Conservation (phyloP, 441 rosid species). For the Aleurites moluccanus region DNA sequence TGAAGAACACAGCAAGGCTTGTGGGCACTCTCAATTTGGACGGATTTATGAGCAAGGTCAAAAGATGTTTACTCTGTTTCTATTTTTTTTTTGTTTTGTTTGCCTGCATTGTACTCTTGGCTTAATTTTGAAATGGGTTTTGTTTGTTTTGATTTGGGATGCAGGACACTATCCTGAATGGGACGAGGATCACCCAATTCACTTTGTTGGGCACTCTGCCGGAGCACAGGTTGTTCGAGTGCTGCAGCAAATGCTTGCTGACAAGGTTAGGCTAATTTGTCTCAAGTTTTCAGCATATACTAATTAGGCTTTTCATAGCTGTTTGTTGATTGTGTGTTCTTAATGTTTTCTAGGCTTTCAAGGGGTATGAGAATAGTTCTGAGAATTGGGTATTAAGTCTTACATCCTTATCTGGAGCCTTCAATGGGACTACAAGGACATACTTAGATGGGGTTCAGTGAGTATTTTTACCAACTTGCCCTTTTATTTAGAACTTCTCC, state of each 20-base stretch:
- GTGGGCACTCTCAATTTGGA: conserved; percentile 84
- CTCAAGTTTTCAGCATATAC: not conserved
- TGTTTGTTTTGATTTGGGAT: conserved; percentile 22
- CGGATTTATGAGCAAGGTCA: conserved; percentile 67
- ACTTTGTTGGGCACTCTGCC: conserved; percentile 95
- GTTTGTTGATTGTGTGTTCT: conserved; percentile 15
- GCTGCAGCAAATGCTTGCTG: conserved; percentile 97
- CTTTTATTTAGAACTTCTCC: not conserved
- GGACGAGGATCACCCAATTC: conserved; percentile 93
- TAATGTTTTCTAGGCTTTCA: conserved; percentile 60
- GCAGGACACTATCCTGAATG: conserved; percentile 87
- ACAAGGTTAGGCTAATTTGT: conserved; percentile 54
- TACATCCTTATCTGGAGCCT: conserved; percentile 88
- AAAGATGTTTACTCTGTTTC: not conserved
- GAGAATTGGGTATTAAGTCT: conserved; percentile 92
- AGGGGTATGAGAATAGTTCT: conserved; percentile 71
- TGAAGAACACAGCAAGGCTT: conserved; percentile 84
- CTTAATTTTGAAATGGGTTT: conserved; percentile 13
- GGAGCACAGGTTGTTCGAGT: conserved; percentile 95
- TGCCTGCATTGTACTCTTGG: not conserved
- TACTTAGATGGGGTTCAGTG: conserved; percentile 96
- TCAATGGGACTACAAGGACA: conserved; percentile 96
- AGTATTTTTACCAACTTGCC: conserved; percentile 30
- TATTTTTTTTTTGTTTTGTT: not conserved
- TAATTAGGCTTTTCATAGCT: not conserved